Evolutionary conservation across 192 early-diverging fungal species (phyloP).

Genomic region (Umbelopsis sp.): DNA sequence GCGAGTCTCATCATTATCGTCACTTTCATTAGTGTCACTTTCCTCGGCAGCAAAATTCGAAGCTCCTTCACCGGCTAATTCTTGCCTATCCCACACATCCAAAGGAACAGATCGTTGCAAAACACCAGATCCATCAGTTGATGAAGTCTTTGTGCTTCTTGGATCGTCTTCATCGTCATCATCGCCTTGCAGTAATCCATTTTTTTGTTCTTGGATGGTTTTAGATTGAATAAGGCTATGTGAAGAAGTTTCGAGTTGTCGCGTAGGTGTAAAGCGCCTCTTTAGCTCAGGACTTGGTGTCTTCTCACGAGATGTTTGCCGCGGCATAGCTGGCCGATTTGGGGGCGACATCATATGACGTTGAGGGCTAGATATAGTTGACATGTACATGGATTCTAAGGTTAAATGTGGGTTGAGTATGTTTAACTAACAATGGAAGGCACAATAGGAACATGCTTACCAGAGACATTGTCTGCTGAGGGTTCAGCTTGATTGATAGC

Average conservation of each 20-base stretch:
- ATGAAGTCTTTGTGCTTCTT: not conserved
- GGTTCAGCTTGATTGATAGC: not conserved
- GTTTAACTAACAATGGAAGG: not conserved
- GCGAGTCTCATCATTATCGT: not conserved
- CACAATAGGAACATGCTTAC: not conserved
- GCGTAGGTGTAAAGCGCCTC: not conserved
- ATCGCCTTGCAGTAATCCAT: not conserved
- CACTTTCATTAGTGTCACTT: not conserved
- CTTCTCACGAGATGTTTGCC: constrained; percentile 4
- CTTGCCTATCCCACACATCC: constrained; percentile 13
- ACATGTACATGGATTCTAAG: constrained; percentile 6
- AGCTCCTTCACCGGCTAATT: not conserved
- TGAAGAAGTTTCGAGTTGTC: not conserved
- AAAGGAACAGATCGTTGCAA: constrained; percentile 13
- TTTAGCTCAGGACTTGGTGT: not conserved
- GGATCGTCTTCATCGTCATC: not conserved
- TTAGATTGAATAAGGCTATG: not conserved
- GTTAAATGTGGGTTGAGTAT: not conserved
- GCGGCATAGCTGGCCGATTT: not conserved
- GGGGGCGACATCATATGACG: not conserved
- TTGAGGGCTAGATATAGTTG: not conserved
- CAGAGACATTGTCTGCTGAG: not conserved
- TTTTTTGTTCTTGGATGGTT: no score
- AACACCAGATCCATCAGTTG: not conserved
- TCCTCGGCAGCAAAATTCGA: constrained; percentile 1